Evolutionary conservation across 257 asterid species (phyloP).

Genomic region (Henckelia pumila): DNA sequence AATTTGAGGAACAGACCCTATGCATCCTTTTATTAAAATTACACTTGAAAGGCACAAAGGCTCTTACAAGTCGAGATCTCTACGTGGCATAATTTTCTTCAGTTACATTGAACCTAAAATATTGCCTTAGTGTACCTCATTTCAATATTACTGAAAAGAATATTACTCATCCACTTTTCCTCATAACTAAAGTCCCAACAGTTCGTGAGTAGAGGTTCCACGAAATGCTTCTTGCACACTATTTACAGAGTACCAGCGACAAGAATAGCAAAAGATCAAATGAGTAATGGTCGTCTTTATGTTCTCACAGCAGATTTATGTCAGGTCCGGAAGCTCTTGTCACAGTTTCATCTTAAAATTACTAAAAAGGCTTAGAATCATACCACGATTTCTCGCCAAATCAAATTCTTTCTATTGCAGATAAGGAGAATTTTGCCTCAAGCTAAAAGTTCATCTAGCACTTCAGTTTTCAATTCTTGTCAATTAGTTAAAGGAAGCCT

Average conservation of each 20-base stretch:
- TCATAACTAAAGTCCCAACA: slow-evolving; percentile 11
- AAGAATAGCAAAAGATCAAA: slow-evolving; percentile 13
- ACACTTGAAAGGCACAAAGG: background rate
- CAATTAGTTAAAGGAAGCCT: background rate
- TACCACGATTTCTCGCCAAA: background rate
- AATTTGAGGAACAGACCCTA: background rate
- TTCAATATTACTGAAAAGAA: background rate
- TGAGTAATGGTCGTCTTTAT: background rate
- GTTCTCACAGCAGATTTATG: slow-evolving; percentile 4
- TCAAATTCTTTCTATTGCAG: background rate
- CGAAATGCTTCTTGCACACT: background rate
- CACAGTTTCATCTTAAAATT: background rate
- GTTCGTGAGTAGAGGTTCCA: slow-evolving; percentile 15
- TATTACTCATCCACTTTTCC: background rate
- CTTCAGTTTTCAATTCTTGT: background rate
- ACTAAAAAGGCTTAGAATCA: background rate
- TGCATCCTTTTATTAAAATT: background rate
- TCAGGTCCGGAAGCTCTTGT: slow-evolving; percentile 1
- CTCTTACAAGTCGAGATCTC: background rate
- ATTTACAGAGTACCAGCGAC: background rate
- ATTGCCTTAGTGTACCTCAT: no score
- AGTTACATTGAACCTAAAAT: no score
- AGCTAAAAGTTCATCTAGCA: background rate
- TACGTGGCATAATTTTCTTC: no score
- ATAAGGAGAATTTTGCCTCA: background rate